These are phyloP conservation scores for Durio zibethinus DNA, from an alignment of 345 rosid species.

Conservation along the genomic window DNA sequence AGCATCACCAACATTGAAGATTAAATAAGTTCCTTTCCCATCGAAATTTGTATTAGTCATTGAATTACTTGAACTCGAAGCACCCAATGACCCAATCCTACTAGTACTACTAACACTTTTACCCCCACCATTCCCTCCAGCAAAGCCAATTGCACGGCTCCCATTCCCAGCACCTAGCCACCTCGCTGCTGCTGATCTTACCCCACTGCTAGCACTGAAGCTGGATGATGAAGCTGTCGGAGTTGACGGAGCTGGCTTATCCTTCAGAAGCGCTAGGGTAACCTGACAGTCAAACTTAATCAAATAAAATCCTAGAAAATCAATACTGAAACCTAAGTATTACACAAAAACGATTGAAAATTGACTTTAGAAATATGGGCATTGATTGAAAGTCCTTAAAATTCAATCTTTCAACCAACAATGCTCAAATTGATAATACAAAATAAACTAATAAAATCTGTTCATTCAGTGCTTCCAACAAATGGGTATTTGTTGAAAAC, in stretches of 20 bases:
- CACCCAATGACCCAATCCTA: conserved; percentile 77
- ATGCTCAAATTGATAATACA: neutral
- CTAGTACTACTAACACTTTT: conserved; percentile 63
- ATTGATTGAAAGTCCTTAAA: conserved; percentile 4
- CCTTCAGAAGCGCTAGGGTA: conserved; percentile 88
- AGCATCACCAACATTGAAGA: conserved; percentile 94
- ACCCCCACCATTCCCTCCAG: conserved; percentile 92
- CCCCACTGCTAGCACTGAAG: conserved; percentile 79
- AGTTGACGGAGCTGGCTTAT: conserved; percentile 81
- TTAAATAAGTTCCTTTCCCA: conserved; percentile 93
- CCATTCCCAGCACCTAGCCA: conserved; percentile 86
- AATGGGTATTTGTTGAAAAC: neutral
- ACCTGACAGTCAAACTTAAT: conserved; percentile 47
- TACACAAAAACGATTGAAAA: neutral
- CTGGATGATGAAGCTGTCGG: conserved; percentile 71
- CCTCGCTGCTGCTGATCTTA: conserved; percentile 88
- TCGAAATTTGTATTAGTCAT: conserved; percentile 73
- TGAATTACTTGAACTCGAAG: conserved; percentile 61
- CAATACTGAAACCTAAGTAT: conserved; percentile 9
- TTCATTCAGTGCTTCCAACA: neutral
- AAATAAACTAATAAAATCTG: neutral
- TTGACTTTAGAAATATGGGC: neutral
- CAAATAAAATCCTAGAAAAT: neutral
- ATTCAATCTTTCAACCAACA: conserved; percentile 7
- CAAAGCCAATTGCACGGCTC: conserved; percentile 81